A percentile compares a stretch with the other conserved stretches of the same genome.
Conservation (phyloP, 2,329 filamentous ascomycete species). For the Fusarium chaquense region DNA sequence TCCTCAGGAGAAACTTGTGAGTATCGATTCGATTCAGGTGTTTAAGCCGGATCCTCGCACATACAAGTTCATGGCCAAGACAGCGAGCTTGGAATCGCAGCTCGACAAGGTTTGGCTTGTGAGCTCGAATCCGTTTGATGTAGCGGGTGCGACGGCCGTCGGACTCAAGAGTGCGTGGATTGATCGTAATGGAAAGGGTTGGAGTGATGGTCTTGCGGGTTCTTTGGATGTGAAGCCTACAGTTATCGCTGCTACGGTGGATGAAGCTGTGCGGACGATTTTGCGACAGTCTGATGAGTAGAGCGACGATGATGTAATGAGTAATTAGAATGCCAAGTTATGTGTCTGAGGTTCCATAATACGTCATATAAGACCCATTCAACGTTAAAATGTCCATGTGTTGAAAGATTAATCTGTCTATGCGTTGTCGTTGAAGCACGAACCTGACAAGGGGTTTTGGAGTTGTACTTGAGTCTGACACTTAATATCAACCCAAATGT, state of each 20-base stretch:
- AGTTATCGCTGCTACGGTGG: conserved; percentile 65
- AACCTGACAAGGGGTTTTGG: neutral
- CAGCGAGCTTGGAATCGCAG: conserved; percentile 59
- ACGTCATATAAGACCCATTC: neutral
- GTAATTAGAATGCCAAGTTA: conserved; percentile 5
- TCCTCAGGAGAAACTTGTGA: conserved; percentile 61
- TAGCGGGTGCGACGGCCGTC: conserved; percentile 70
- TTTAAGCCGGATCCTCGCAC: conserved; percentile 75
- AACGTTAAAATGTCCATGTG: neutral
- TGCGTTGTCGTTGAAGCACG: neutral
- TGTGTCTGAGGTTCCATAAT: neutral
- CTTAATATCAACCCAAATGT: neutral
- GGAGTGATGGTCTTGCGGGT: conserved; percentile 72
- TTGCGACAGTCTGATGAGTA: conserved; percentile 18
- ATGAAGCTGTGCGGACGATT: conserved; percentile 64
- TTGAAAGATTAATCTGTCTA: neutral
- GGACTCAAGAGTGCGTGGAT: conserved; percentile 77
- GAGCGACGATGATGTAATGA: conserved; percentile 1
- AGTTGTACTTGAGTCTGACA: neutral
- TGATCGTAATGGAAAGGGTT: conserved; percentile 71
- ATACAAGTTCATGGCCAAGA: conserved; percentile 70
- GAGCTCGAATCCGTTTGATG: conserved; percentile 79
- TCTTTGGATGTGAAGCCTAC: conserved; percentile 61
- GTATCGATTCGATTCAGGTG: conserved; percentile 68
- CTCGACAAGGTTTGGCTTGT: conserved; percentile 73